Percentiles rank a stretch among this genome's conserved stretches.
Evolutionary conservation across 2,329 filamentous ascomycete species (phyloP).

Genomic region (Leptographium wingfieldii): DNA sequence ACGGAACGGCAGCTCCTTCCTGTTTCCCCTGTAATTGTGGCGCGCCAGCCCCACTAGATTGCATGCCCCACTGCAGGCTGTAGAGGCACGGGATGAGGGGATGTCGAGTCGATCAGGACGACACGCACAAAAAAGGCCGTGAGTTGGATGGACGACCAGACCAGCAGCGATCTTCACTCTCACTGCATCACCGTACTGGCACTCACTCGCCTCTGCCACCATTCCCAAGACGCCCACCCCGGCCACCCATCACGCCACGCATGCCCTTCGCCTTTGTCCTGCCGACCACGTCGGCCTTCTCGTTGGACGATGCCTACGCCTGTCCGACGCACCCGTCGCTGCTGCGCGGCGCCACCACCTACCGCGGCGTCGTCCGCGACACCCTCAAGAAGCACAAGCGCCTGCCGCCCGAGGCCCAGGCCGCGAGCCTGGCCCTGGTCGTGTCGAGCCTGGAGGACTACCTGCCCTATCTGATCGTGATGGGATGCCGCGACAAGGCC

Average conservation of each 20-base stretch:
- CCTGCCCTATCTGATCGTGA: conserved; percentile 67
- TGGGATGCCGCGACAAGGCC: conserved; percentile 27
- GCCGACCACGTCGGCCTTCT: conserved; percentile 79
- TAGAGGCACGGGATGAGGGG: too few relatives aligned
- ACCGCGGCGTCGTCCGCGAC: conserved; percentile 71
- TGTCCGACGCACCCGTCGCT: conserved; percentile 83
- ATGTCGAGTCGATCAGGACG: too few relatives aligned
- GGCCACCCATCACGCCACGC: neutral
- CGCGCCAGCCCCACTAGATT: too few relatives aligned
- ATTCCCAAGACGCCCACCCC: too few relatives aligned
- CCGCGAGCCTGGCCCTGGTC: conserved; percentile 57
- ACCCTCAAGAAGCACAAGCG: conserved; percentile 83
- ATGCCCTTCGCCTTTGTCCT: conserved; percentile 89
- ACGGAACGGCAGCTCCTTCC: neutral
- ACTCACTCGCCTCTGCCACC: neutral
- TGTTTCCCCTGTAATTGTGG: neutral
- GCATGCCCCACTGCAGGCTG: too few relatives aligned
- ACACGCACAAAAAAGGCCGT: too few relatives aligned
- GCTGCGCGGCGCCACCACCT: conserved; percentile 67
- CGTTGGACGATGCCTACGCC: conserved; percentile 64
- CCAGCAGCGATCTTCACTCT: too few relatives aligned
- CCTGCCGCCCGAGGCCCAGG: conserved; percentile 58
- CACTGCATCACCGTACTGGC: too few relatives aligned
- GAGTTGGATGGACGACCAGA: too few relatives aligned
- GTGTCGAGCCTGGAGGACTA: conserved; percentile 62